Percentiles rank a stretch among this genome's conserved stretches.
These are phyloP conservation scores for Geranomyces michiganensis DNA, from an alignment of 192 early-diverging fungal genomes.

Conservation along the genomic window DNA sequence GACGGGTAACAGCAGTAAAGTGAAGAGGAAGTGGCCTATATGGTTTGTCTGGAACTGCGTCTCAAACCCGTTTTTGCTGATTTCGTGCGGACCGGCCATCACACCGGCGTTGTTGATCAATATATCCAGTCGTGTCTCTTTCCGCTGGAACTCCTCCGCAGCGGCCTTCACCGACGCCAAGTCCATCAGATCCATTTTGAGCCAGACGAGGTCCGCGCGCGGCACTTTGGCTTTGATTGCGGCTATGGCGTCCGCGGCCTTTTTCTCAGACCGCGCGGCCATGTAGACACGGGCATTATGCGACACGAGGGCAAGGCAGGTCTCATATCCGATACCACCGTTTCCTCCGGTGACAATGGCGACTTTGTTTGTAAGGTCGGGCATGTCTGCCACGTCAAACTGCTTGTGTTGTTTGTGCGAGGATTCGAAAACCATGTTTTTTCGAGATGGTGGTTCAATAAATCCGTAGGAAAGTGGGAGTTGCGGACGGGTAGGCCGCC, in stretches of 20 bases:
- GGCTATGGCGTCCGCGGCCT: neutral
- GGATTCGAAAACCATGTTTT: constrained; percentile 19
- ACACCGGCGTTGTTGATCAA: constrained; percentile 44
- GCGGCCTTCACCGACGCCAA: constrained; percentile 41
- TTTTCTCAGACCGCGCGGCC: constrained; percentile 5
- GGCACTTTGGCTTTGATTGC: constrained; percentile 4
- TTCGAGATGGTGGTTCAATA: no score
- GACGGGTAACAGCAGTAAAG: constrained; percentile 33
- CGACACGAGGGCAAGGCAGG: neutral
- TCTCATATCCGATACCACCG: constrained; percentile 13
- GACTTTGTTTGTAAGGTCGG: constrained; percentile 20
- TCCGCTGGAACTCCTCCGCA: constrained; percentile 34
- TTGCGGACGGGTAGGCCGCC: no score
- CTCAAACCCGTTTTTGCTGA: constrained; percentile 59
- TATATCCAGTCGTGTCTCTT: constrained; percentile 30
- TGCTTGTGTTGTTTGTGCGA: constrained; percentile 16
- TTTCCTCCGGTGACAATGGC: constrained; percentile 24
- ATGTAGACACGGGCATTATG: constrained; percentile 18
- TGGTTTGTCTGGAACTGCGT: constrained; percentile 49
- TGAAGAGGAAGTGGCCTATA: constrained; percentile 49
- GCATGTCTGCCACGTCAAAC: constrained; percentile 10
- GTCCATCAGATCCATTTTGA: constrained; percentile 41
- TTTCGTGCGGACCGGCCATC: constrained; percentile 49
- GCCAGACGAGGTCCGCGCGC: neutral
- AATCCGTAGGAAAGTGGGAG: no score